phyloP scores from a whole-genome alignment of 179 eudicot genomes.

The Gypsophila paniculata region DNA sequence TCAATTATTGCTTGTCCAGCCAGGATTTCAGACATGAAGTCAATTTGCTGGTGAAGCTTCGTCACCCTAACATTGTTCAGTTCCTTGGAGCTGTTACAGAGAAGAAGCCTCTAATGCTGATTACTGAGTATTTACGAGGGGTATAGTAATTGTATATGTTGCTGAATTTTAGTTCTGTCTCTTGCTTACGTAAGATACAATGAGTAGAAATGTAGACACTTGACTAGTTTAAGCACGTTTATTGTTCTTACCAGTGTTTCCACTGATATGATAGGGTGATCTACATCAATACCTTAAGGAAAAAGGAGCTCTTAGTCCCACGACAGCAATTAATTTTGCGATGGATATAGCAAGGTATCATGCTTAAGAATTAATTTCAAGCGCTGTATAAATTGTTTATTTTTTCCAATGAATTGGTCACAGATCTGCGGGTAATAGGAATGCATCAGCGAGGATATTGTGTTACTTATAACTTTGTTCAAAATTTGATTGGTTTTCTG shows the following conservation, averaged over 20 bases:
- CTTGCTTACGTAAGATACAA: not conserved
- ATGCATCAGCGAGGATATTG: too few species aligned
- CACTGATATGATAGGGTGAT: conserved; percentile 58
- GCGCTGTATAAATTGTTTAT: not conserved
- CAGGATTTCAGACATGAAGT: conserved; percentile 99
- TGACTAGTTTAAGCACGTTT: conserved; percentile 3
- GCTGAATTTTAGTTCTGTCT: not conserved
- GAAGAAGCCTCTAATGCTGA: conserved; percentile 85
- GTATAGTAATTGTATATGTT: conserved; percentile 34
- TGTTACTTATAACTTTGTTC: too few species aligned
- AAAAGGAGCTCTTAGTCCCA: conserved; percentile 81
- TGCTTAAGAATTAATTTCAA: conserved; percentile 4
- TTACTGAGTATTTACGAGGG: conserved; percentile 94
- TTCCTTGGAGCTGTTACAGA: conserved; percentile 99
- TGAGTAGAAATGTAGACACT: not conserved
- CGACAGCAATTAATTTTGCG: conserved; percentile 81
- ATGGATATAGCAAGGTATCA: conserved; percentile 91
- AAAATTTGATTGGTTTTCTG: too few species aligned
- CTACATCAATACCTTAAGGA: conserved; percentile 86
- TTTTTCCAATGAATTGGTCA: too few species aligned
- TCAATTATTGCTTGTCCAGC: conserved; percentile 34
- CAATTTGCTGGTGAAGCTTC: conserved; percentile 90
- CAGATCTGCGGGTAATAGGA: too few species aligned
- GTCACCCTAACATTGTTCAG: conserved; percentile 97
- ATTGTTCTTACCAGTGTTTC: conserved; percentile 6